A percentile compares a stretch with the other conserved stretches of the same genome.
phyloP scores from a whole-genome alignment of 148 eudicot genomes.

The Vaccinium corymbosum region DNA sequence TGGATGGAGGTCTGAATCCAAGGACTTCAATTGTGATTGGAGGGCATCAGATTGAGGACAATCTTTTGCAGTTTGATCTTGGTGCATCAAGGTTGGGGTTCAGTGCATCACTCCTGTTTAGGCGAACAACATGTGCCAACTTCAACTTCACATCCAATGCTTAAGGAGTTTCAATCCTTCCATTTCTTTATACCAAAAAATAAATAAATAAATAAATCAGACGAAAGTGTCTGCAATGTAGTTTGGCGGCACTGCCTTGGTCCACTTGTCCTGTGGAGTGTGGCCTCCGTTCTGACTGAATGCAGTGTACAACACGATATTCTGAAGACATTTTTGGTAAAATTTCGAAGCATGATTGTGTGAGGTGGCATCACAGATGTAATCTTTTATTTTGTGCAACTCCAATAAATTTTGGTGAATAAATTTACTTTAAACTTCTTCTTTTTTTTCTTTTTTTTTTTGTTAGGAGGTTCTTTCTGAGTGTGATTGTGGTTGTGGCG shows the following conservation, averaged over 20 bases:
- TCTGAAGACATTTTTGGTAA: not conserved
- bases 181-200: not conserved
- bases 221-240: too few relatives aligned
- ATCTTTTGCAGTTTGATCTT: slow-evolving; percentile 45
- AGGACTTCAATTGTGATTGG: slow-evolving; percentile 37
- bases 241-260: not conserved
- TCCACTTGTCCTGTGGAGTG: not conserved
- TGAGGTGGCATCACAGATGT: not conserved
- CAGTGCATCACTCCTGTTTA: slow-evolving; percentile 27
- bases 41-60: slow-evolving; percentile 48
- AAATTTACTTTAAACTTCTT: too few relatives aligned
- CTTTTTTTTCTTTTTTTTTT: too few relatives aligned
- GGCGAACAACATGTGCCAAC: slow-evolving; percentile 33
- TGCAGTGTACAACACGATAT: not conserved
- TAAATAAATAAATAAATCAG: too few relatives aligned
- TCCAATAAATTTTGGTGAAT: too few relatives aligned
- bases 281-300: not conserved
- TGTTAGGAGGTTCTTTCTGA: not conserved
- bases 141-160: slow-evolving; percentile 34
- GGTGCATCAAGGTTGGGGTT: slow-evolving; percentile 34
- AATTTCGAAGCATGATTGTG: not conserved
- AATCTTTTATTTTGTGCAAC: not conserved
- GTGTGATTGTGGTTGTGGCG: not conserved
- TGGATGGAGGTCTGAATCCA: slow-evolving; percentile 40
- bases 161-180: not conserved